Evolutionary conservation across 352 stramenopile genomes (phyloP).

Genomic region (Thraustotheca clavata): DNA sequence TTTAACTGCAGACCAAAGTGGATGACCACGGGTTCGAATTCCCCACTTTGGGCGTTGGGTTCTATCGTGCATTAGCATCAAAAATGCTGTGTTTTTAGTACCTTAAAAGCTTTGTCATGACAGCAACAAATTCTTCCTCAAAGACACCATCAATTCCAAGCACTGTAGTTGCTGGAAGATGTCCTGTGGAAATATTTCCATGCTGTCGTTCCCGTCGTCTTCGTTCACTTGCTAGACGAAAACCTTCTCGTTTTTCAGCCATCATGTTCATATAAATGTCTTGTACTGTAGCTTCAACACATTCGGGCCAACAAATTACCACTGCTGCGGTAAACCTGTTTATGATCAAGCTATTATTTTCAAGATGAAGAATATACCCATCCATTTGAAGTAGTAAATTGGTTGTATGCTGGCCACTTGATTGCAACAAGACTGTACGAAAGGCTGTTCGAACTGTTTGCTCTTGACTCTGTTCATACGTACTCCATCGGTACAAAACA

Average conservation of each 20-base stretch:
- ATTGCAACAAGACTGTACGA: background rate
- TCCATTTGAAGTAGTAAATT: conserved; percentile 22
- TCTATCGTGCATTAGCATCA: background rate
- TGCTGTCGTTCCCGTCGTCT: background rate
- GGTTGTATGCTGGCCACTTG: background rate
- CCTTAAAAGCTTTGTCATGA: background rate
- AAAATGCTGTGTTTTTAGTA: background rate
- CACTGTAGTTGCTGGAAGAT: conserved; percentile 11
- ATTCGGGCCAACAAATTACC: background rate
- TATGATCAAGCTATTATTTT: background rate
- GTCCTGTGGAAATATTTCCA: background rate
- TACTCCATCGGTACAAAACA: background rate
- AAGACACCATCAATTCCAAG: conserved; percentile 20
- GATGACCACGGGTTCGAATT: conserved; percentile 12
- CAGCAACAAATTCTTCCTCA: conserved; percentile 18
- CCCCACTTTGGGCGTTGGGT: conserved; percentile 5
- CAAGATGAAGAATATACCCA: background rate
- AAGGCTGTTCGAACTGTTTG: background rate
- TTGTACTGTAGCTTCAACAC: background rate
- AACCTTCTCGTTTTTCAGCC: conserved; percentile 15
- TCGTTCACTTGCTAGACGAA: conserved; percentile 12
- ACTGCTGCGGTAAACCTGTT: conserved; percentile 8
- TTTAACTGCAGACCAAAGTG: background rate
- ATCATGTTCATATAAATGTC: conserved; percentile 22
- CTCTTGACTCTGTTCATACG: background rate